Conservation (phyloP, 495 filamentous ascomycete genomes). For the Amniculicola lignicola region DNA sequence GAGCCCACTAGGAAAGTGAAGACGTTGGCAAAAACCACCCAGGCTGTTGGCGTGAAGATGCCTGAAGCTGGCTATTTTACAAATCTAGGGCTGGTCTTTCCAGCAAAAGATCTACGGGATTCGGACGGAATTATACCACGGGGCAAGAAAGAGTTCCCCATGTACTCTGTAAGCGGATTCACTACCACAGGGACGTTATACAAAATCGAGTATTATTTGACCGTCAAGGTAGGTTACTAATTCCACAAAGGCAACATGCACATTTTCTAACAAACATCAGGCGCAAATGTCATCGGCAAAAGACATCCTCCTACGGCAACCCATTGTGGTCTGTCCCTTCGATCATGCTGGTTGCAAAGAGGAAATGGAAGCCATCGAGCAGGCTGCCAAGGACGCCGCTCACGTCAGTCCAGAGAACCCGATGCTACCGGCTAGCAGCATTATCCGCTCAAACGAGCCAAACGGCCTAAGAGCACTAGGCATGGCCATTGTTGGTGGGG, state of each 20-base stretch:
- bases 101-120: constrained; percentile 84
- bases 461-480: constrained; percentile 75
- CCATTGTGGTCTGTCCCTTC: constrained; percentile 92
- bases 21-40: constrained; percentile 76
- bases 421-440: constrained; percentile 75
- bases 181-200: constrained; percentile 92
- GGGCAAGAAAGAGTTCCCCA: constrained; percentile 81
- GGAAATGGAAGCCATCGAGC: constrained; percentile 96
- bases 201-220: constrained; percentile 96
- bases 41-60: constrained; percentile 74
- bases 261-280: constrained; percentile 46
- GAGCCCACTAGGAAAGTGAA: constrained; percentile 91
- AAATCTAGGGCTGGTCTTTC: constrained; percentile 86
- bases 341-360: constrained; percentile 95
- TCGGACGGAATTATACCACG: constrained; percentile 82
- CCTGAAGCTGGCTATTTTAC: constrained; percentile 86
- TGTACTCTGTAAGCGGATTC: constrained; percentile 83
- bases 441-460: constrained; percentile 72
- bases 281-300: constrained; percentile 85
- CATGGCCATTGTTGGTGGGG: constrained; percentile 77
- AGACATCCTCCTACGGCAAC: constrained; percentile 87
- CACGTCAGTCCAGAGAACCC: constrained; percentile 84
- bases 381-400: constrained; percentile 87
- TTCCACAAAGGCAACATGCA: background rate
- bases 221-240: constrained; percentile 70